Percentiles rank a stretch among this genome's conserved stretches.
phyloP scores from a whole-genome alignment of 495 filamentous ascomycete genomes.

The Melanomma pulvis-pyrius region DNA sequence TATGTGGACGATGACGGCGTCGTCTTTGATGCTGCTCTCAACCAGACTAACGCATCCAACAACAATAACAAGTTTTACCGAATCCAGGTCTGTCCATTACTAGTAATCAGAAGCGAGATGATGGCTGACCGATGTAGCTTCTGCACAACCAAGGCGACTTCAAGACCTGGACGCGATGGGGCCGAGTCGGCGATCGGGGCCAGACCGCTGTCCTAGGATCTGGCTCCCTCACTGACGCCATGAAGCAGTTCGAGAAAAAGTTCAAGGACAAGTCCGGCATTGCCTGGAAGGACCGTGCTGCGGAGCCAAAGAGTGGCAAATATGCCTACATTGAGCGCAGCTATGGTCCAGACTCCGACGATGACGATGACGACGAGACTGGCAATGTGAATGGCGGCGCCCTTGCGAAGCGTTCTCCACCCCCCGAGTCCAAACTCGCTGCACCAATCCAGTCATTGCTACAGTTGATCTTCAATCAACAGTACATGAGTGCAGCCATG shows the following conservation, averaged over 20 bases:
- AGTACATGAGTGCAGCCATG: constrained; percentile 68
- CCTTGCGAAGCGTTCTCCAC: constrained; percentile 12
- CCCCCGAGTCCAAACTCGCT: constrained; percentile 56
- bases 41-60: constrained; percentile 55
- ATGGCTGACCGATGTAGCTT: constrained; percentile 46
- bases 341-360: constrained; percentile 67
- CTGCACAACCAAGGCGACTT: constrained; percentile 38
- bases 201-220: constrained; percentile 55
- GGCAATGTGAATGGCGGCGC: constrained; percentile 39
- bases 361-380: constrained; percentile 58
- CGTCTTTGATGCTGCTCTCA: constrained; percentile 68
- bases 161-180: constrained; percentile 72
- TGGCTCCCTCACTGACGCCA: constrained; percentile 51
- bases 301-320: constrained; percentile 63
- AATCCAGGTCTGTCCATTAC: constrained; percentile 52
- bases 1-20: constrained; percentile 64
- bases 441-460: constrained; percentile 67
- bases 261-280: constrained; percentile 80
- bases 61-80: constrained; percentile 45
- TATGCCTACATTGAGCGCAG: constrained; percentile 76
- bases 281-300: constrained; percentile 63
- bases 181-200: constrained; percentile 74
- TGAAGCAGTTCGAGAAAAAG: constrained; percentile 64
- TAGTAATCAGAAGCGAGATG: constrained; percentile 46
- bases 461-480: constrained; percentile 78